Conservation (phyloP, 2,329 filamentous ascomycete species). For the Botrytis hyacinthi region DNA sequence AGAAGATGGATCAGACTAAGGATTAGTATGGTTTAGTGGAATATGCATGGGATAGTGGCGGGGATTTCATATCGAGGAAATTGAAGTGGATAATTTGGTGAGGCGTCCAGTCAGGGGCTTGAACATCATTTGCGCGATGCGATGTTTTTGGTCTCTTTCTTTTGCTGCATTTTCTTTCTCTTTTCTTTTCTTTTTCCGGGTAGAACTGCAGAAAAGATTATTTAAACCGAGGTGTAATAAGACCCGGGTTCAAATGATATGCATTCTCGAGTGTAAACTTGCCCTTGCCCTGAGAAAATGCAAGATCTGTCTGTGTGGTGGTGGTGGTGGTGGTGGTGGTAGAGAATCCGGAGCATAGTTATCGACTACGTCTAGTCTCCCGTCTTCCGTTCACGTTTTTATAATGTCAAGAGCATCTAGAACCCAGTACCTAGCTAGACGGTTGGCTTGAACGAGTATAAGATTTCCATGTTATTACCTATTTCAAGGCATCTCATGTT, state of each 20-base stretch:
- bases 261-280: neutral
- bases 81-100: conserved; percentile 12
- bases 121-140: neutral
- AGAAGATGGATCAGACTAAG: neutral
- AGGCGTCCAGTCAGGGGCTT: conserved; percentile 9
- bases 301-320: neutral
- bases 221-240: neutral
- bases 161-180: neutral
- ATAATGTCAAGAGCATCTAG: neutral
- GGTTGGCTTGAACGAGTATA: neutral
- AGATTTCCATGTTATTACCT: neutral
- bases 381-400: neutral
- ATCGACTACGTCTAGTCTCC: neutral
- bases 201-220: neutral
- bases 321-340: neutral
- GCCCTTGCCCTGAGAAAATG: neutral
- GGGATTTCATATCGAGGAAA: conserved; percentile 4
- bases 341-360: neutral
- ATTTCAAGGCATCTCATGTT: neutral
- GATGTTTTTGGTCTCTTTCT: neutral
- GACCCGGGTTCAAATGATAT: neutral
- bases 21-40: neutral
- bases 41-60: conserved; percentile 17
- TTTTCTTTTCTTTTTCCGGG: neutral
- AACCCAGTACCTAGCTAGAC: neutral